A percentile compares a stretch with the other conserved stretches of the same genome.
Conservation (phyloP, 371 early-diverging fungal species). For the Mucor velutinosus region DNA sequence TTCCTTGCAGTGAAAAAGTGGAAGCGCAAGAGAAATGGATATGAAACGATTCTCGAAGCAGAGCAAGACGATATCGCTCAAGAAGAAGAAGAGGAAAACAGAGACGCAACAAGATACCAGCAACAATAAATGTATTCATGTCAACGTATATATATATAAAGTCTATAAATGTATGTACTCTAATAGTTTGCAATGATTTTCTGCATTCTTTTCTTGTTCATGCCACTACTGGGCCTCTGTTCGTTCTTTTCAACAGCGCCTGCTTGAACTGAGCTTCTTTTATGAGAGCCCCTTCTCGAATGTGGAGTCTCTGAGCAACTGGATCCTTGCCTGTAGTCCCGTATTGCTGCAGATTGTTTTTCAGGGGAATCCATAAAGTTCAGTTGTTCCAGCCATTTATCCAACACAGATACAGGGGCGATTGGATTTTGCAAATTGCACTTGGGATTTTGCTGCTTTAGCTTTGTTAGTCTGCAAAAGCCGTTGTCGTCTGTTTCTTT, state of each 20-base stretch:
- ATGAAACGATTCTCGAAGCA: slow-evolving; percentile 16
- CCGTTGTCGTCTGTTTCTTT: not conserved
- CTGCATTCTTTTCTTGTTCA: not conserved
- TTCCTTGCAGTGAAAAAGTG: slow-evolving; percentile 13
- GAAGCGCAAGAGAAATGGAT: slow-evolving; percentile 20
- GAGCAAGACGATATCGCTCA: not conserved
- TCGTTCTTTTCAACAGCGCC: not conserved
- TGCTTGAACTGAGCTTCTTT: not conserved
- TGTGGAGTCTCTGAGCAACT: not conserved
- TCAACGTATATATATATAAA: not conserved
- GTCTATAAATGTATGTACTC: not conserved
- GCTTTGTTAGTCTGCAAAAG: not conserved
- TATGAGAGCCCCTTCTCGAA: not conserved
- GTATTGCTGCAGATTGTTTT: not conserved
- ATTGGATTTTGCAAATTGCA: not conserved
- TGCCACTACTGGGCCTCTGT: not conserved
- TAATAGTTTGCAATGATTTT: not conserved
- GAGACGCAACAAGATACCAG: not conserved
- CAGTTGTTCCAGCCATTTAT: slow-evolving; percentile 13
- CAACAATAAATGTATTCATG: not conserved
- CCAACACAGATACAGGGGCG: slow-evolving; percentile 3
- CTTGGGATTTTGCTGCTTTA: not conserved
- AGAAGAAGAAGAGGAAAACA: slow-evolving; percentile 1
- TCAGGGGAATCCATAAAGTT: not conserved
- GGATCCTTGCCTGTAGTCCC: not conserved